Evolutionary conservation across 441 rosid genomes (phyloP).

Genomic region (Lepidium campestre): DNA sequence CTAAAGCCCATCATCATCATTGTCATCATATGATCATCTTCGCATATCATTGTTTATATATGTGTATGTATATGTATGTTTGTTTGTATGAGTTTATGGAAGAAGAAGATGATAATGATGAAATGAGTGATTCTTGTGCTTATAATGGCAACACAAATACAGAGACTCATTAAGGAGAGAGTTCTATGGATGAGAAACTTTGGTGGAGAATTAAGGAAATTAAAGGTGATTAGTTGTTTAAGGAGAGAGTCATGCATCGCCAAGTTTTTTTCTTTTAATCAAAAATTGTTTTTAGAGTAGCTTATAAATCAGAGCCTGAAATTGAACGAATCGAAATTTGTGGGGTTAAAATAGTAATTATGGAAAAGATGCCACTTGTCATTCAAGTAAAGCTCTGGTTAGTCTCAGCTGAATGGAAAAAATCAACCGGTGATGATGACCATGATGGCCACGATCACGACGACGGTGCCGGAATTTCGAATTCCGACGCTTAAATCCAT

Average conservation of each 20-base stretch:
- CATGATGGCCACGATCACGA: background rate
- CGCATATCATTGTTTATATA: conserved; percentile 23
- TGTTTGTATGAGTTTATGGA: background rate
- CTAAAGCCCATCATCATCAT: conserved; percentile 25
- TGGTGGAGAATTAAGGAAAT: background rate
- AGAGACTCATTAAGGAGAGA: background rate
- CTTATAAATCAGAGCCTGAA: background rate
- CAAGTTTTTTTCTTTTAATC: background rate
- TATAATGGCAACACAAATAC: conserved; percentile 6
- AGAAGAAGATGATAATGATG: conserved; percentile 14
- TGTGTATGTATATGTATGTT: background rate
- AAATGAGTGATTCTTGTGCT: conserved; percentile 8
- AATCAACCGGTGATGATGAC: background rate
- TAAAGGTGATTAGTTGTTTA: conserved; percentile 8
- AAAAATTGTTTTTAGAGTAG: background rate
- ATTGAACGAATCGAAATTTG: background rate
- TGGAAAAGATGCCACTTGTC: background rate
- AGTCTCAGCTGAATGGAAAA: background rate
- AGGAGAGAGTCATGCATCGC: conserved; percentile 14
- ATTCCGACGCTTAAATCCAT: background rate
- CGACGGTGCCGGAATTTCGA: background rate
- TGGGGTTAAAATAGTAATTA: background rate
- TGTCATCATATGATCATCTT: conserved; percentile 29
- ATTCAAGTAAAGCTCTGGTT: background rate
- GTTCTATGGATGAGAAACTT: conserved; percentile 17